Evolutionary conservation across 352 stramenopile genomes (phyloP).

Genomic region (Thraustochytrium aureum): DNA sequence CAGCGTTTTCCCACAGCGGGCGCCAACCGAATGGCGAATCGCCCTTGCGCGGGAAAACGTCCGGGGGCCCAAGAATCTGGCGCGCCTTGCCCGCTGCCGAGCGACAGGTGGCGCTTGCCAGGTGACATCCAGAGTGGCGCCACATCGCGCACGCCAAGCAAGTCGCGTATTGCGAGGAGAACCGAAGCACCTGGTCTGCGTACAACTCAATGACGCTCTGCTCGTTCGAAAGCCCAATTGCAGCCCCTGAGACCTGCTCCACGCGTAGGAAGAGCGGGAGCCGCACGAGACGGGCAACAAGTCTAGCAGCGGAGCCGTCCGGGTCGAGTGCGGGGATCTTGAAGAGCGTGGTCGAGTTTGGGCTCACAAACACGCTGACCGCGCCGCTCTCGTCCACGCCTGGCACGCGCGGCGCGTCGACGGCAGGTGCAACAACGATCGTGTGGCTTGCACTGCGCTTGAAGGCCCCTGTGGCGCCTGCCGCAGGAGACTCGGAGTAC

Average conservation of each 20-base stretch:
- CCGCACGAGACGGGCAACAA: not conserved
- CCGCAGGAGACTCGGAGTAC: too few relatives aligned
- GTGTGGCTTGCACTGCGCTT: too few relatives aligned
- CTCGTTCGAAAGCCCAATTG: not conserved
- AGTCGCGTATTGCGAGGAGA: constrained; percentile 13
- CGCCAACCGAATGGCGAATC: constrained; percentile 1
- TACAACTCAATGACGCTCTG: not conserved
- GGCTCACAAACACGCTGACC: too few relatives aligned
- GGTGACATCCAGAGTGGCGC: not conserved
- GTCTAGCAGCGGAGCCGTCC: not conserved
- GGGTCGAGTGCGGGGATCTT: not conserved
- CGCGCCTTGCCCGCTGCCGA: not conserved
- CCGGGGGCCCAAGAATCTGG: not conserved
- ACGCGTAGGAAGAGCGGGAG: not conserved
- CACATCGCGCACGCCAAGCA: constrained; percentile 8
- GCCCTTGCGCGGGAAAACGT: constrained; percentile 8
- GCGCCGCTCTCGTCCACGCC: too few relatives aligned
- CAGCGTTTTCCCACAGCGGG: not conserved
- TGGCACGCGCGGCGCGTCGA: too few relatives aligned
- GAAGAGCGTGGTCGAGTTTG: too few relatives aligned
- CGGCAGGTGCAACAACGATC: too few relatives aligned
- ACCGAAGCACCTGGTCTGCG: not conserved
- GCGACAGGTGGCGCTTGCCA: not conserved
- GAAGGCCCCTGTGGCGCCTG: too few relatives aligned
- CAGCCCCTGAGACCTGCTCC: not conserved